Evolutionary conservation across 345 rosid species (phyloP), one percentile per base, ranked within the genome.

Genomic region (Eutrema heterophyllum): DNA sequence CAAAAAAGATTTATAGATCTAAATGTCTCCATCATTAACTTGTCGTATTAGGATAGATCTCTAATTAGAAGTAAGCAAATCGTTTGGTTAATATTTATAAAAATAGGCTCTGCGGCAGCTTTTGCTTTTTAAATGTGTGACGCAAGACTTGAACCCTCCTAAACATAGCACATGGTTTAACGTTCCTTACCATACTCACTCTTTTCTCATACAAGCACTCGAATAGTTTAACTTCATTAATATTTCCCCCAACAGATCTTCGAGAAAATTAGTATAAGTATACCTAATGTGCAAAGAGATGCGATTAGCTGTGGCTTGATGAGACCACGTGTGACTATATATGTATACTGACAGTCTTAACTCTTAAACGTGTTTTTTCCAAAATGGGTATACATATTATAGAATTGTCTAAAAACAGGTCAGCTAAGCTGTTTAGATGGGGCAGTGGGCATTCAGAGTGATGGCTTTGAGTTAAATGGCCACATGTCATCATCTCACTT

Each of bases 401-500:
- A 51, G 41, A 61, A 67, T 30, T 54, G 5, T 15, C 57, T 15
- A 52, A 35, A 74, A 68, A 44, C 30, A 70, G 33, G 41, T 52
- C 64, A 40, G 35, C 27, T 69, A 60, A 29, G 67, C 39, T 67
- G 61, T 59, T 65, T 46, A 38, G 36, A 65, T 55, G 52, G 44
- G 39, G 18, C 54, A 30, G 24, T 55, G 41, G 58, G 36, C 16
- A 74, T 57, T 57, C 39, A 64, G 4, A 64, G 77, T 56, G 65
- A 46, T 73, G 52, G 35, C 16, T 64, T 55, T 56, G 58, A 64
- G 58, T 5, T 44, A 7, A 53, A 58, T 64, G 55, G 50, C 40
- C 65, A 73, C 65, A 64, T 64, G 51, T 48, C 61, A 58, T 33
- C 57, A 48, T 30, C 57, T 39, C 58, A 46, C 59, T 27, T 56